Evolutionary conservation across 2,329 filamentous ascomycete species (phyloP).

Genomic region (Apiospora aurea): DNA sequence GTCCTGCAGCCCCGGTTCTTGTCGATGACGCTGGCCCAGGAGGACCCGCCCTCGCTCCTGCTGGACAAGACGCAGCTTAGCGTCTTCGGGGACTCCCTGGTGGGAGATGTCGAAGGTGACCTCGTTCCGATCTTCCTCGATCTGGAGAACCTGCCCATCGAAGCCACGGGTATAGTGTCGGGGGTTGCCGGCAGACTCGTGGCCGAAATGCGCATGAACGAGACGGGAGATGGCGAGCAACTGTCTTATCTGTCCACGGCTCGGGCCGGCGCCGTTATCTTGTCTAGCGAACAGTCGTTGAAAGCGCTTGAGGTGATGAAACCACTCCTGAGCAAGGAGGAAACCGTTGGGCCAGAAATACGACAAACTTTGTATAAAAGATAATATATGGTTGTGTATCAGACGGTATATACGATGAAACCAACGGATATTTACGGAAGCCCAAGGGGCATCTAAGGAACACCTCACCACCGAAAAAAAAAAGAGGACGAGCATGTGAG

Average conservation of each 20-base stretch:
- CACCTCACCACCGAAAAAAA: background rate
- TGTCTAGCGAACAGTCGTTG: conserved; percentile 76
- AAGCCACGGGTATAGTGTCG: conserved; percentile 94
- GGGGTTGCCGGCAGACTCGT: conserved; percentile 87
- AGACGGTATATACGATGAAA: background rate
- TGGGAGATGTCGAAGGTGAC: conserved; percentile 75
- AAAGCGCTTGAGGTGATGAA: conserved; percentile 75
- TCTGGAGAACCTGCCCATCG: conserved; percentile 78
- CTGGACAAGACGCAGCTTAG: conserved; percentile 72
- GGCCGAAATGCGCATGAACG: conserved; percentile 67
- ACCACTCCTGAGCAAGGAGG: conserved; percentile 52
- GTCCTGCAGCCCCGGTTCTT: conserved; percentile 72
- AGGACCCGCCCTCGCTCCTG: conserved; percentile 76
- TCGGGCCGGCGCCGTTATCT: conserved; percentile 86
- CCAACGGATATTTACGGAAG: background rate
- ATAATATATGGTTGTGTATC: background rate
- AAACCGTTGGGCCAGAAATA: background rate
- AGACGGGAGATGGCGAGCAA: conserved; percentile 63
- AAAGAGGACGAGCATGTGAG: background rate
- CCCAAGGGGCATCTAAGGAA: too few species aligned
- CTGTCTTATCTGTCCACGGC: conserved; percentile 92
- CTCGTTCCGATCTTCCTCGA: conserved; percentile 90
- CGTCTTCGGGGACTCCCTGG: conserved; percentile 74
- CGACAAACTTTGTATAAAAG: background rate
- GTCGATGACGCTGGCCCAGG: conserved; percentile 75